A percentile compares a stretch with the other conserved stretches of the same genome.
Evolutionary conservation across 305 asterid species (phyloP).

Genomic region (Fraxinus dipetala): DNA sequence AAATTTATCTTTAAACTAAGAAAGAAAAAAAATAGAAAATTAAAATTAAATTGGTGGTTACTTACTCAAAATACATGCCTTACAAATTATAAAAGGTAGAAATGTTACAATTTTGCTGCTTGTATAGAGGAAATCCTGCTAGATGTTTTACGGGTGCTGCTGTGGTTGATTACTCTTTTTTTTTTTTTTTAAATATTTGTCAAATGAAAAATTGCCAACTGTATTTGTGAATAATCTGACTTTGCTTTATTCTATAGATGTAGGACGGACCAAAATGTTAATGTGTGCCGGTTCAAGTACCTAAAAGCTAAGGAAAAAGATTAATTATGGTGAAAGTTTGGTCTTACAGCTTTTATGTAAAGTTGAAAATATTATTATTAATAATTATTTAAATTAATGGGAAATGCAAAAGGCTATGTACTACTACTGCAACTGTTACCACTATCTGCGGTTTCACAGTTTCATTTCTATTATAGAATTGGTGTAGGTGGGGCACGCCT

Average conservation of each 20-base stretch:
- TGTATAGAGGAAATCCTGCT: no score
- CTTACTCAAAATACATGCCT: conserved; percentile 13
- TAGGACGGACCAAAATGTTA: not conserved
- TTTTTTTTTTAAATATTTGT: no score
- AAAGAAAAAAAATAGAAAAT: conserved; percentile 1
- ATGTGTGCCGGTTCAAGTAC: conserved; percentile 35
- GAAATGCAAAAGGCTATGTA: conserved; percentile 37
- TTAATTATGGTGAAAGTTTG: conserved; percentile 1
- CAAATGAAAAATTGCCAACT: no score
- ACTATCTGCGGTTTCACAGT: conserved; percentile 53
- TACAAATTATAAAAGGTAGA: conserved; percentile 22
- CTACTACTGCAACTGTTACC: conserved; percentile 41
- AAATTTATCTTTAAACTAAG: conserved; percentile 20
- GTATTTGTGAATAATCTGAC: no score
- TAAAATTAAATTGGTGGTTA: not conserved
- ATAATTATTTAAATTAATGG: conserved; percentile 22
- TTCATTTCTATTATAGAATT: conserved; percentile 54
- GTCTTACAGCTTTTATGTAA: not conserved
- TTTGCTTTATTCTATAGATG: no score
- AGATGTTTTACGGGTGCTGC: no score
- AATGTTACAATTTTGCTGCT: no score
- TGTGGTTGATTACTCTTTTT: no score
- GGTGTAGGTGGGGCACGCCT: conserved; percentile 61
- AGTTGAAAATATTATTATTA: not conserved
- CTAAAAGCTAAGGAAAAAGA: conserved; percentile 30